Evolutionary conservation across 2,329 filamentous ascomycete genomes (phyloP), one percentile per base, ranked within the genome.

Genomic region (Pyrenophora graminea): DNA sequence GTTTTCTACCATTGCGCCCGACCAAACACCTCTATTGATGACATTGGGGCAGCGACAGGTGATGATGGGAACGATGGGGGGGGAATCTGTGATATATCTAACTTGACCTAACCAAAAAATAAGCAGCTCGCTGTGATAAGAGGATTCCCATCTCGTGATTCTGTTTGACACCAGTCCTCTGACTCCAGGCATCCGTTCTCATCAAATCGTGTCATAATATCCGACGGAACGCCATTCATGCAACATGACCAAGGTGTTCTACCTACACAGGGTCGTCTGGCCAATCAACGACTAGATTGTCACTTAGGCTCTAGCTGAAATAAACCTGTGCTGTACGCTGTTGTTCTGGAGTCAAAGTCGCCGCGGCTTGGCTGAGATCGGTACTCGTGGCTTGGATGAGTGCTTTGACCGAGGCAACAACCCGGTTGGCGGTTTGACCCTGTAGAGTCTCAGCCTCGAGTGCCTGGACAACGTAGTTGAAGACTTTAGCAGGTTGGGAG

Each of bases 401-500:
- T 45, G 84, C 78, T 77, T 96, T 96, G 31, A 89, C 89, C 2
- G 90, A 86, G 38, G 80, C 80, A 27, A 91, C 89, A 50, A 96
- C 88, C 55, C 88, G 85, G 55, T 80, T 83, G 21, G 90, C 90
- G 17, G 89, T 91, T 68, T 91, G 85, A 17, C 92, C 92, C 68
- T 92, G 89, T 34, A 99, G 80, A 15, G 92, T 93, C 69, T 96
- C 91, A 5, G 90, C 88, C 69, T 97, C 93, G 12, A 99, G 85
- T 17, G 92, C 93, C 72, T 95, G 88, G 21, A 87, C 90, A 48
- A 97, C 89, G 66, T 85, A 88, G 21, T 88, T 84, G 70, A 99
- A 97, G 53, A 92, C 83, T 72, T 91, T 91, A 59, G 84, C 84
- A 6, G 90, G 86, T 70, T 94, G 89, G 56, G 81, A 79, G 65